Evolutionary conservation across 2,329 filamentous ascomycete species (phyloP), one percentile per base, ranked within the genome.

Genomic region (Hymenotorrendiella dingleyae): DNA sequence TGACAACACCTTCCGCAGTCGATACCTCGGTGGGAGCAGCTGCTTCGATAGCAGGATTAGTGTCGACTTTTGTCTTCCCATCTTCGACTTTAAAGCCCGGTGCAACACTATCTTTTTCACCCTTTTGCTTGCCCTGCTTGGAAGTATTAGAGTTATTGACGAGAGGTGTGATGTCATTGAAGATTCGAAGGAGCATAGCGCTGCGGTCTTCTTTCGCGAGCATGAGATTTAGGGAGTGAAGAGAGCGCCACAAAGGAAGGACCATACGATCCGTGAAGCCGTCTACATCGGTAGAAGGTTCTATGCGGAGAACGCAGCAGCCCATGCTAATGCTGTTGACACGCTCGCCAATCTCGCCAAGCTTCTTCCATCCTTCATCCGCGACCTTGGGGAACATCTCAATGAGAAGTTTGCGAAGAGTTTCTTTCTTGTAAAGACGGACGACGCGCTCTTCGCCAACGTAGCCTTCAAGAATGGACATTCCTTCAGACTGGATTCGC

Each of bases 311-410:
- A 32, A 98, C 86, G 62, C 86, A 94, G 69, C 93, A 98, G 20
- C 93, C 93, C 80, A 94, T 90, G 32, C 77, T 76, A 9, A 96
- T 79, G 48, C 87, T 81, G 35, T 80, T 73, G 1, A 94, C 84
- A 39, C 82, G 76, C 66, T 90, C 84, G 47, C 88, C 90, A 48
- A 97, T 91, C 70, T 97, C 93, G 47, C 84, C 84, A 26, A 96
- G 78, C 36, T 79, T 73, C 62, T 79, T 74, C 78, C 83, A 90
- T 45, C 78, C 82, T 41, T 82, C 79, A 46, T 82, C 80, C 48
- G 80, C 73, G 47, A 97, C 81, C 62, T 88, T 90, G 40, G 91
- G 90, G 68, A 98, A 98, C 87, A 98, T 95, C 67, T 98, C 91
- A 40, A 90, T 82, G 36, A 98, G 76, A 17, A 98, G 77, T 59